Evolutionary conservation across 2,329 filamentous ascomycete species (phyloP).

Genomic region (Aspergillus versicolor): DNA sequence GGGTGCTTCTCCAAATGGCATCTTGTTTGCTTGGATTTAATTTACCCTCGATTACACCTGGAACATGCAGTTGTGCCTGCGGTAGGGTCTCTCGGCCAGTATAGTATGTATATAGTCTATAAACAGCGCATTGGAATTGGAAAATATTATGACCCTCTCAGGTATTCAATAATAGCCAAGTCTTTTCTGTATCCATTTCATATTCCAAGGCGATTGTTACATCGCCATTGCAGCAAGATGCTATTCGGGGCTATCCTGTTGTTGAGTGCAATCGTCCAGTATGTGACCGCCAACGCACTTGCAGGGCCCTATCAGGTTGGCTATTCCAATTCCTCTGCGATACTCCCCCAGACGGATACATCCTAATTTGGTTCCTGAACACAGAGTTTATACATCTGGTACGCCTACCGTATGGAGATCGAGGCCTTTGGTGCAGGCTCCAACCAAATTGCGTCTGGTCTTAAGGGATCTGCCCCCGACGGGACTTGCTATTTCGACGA

Average conservation of each 20-base stretch:
- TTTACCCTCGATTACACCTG: too few relatives aligned
- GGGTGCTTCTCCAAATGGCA: too few relatives aligned
- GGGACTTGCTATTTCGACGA: conserved; percentile 1
- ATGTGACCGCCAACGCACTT: background rate
- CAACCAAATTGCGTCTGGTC: background rate
- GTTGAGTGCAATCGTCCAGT: background rate
- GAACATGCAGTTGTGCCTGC: too few relatives aligned
- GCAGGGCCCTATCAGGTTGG: background rate
- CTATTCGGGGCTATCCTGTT: background rate
- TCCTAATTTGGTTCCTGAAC: background rate
- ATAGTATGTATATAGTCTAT: too few relatives aligned
- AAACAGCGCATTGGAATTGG: too few relatives aligned
- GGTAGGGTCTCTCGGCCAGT: too few relatives aligned
- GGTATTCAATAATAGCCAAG: too few relatives aligned
- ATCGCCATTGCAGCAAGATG: background rate
- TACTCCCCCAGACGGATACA: background rate
- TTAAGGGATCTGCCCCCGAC: background rate
- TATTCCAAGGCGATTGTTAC: too few relatives aligned
- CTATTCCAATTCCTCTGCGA: background rate
- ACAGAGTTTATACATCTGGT: background rate
- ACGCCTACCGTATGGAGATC: background rate
- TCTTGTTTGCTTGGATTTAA: too few relatives aligned
- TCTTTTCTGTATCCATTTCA: too few relatives aligned
- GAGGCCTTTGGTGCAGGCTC: background rate
- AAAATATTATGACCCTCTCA: too few relatives aligned